phyloP scores from a whole-genome alignment of 208 protist species.

The Sergeia podlipaevii region DNA sequence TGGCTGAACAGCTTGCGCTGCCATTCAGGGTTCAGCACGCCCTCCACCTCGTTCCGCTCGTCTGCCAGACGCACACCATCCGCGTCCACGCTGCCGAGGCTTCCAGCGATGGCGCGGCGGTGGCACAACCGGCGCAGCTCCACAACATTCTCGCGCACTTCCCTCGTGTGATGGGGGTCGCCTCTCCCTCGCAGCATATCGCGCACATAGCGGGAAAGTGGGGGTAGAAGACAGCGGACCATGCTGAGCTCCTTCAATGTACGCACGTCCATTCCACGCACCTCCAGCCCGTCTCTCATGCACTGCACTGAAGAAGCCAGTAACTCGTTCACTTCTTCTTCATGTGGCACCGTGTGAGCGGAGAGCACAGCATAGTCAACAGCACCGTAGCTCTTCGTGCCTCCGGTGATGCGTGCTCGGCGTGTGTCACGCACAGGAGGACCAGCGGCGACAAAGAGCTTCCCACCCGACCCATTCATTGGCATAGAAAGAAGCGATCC shows the following conservation, averaged over 20 bases:
- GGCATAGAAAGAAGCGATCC: no score
- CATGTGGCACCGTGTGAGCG: no score
- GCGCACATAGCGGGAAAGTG: conserved; percentile 25
- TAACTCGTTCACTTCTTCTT: no score
- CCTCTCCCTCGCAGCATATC: conserved; percentile 23
- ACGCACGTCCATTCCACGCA: conserved; percentile 27
- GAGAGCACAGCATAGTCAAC: no score
- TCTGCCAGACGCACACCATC: conserved; percentile 1
- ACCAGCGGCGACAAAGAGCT: no score
- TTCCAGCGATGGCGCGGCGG: background rate
- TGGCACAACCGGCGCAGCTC: conserved; percentile 35
- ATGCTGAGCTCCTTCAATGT: conserved; percentile 38
- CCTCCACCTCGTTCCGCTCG: conserved; percentile 10
- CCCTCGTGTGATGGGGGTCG: conserved; percentile 22
- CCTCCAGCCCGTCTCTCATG: conserved; percentile 44
- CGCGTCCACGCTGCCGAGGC: background rate
- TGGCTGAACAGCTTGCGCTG: conserved; percentile 48
- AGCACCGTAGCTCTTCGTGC: no score
- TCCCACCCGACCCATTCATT: no score
- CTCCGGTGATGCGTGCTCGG: no score
- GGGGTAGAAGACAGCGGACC: conserved; percentile 39
- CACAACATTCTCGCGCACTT: conserved; percentile 33
- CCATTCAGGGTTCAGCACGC: conserved; percentile 34
- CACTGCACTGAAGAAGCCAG: no score
- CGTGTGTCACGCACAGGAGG: background rate